Evolutionary conservation across 495 filamentous ascomycete species (phyloP), one percentile per base, ranked within the genome.

Genomic region (Ascobolus immersus): DNA sequence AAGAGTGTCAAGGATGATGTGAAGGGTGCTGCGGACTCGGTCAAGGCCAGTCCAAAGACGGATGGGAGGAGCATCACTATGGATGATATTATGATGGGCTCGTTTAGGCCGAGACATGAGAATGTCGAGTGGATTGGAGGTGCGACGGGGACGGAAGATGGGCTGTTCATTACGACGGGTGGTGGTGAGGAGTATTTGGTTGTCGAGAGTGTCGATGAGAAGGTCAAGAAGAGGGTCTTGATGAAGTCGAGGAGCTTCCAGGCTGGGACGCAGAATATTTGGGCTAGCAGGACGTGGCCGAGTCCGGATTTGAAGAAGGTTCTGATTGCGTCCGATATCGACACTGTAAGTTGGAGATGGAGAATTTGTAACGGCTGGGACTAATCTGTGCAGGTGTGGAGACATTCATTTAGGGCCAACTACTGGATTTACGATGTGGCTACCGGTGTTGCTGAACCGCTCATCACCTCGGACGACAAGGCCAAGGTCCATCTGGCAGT

Each of bases 391-490:
- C 62, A 64, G 36, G 82, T 89, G 43, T 96, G 80, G 80, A 64
- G 86, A 41, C 71, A 93, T 52, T 93, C 82, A 0, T 82, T 62
- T 41, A 76, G 64, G 30, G 84, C 70, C 0, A 56, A 62, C 10
- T 96, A 91, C 52, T 96, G 78, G 77, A 71, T 96, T 32, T 81
- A 93, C 39, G 78, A 96, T 50, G 84, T 94, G 21, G 67, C 63
- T 14, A 75, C 67, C 2, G 82, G 93, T 47, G 67, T 56, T 5
- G 79, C 62, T 1, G 61, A 89, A 45, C 69, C 86, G 1, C 50
- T 96, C 38, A 71, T 92, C 40, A 77, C 76, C 3, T 52, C 52
- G 5, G 59, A 75, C 18, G 60, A 65, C 6, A 51, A 67, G n/a
- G 69, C 56, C 13, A 65, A 70, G 23, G 59, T 90, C 8, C 79